Evolutionary conservation across 1,284 basidiomycete species (phyloP).

Genomic region (Trichosporon ovoides): DNA sequence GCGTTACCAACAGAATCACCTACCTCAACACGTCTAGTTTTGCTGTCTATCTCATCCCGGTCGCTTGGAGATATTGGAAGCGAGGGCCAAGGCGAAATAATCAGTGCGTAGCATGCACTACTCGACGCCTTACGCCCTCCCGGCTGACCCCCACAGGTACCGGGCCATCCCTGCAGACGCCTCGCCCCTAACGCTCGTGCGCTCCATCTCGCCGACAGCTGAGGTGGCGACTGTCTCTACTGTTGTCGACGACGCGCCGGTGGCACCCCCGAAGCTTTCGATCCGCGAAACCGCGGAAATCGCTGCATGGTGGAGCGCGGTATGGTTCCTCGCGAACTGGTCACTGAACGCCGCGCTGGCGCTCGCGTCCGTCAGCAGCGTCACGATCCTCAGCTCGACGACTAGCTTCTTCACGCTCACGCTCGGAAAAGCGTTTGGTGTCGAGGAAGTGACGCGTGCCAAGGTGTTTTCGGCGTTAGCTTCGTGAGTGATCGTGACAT

Average conservation of each 20-base stretch:
- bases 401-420: constrained; percentile 92
- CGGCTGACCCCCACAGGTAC: neutral
- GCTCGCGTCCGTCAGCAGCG: constrained; percentile 83
- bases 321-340: constrained; percentile 94
- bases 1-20: constrained; percentile 44
- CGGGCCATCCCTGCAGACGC: constrained; percentile 1
- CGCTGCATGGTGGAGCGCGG: constrained; percentile 69
- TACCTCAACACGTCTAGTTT: constrained; percentile 60
- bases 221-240: constrained; percentile 23
- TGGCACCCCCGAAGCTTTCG: constrained; percentile 52
- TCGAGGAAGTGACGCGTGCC: constrained; percentile 69
- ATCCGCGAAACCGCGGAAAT: constrained; percentile 66
- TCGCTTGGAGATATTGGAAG: constrained; percentile 19
- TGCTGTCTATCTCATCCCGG: constrained; percentile 78
- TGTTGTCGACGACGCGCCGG: constrained; percentile 3
- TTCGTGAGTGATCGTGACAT: constrained; percentile 55
- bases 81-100: neutral
- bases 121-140: neutral
- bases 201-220: constrained; percentile 17
- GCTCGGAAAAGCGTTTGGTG: constrained; percentile 72
- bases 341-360: constrained; percentile 71
- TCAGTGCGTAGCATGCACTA: neutral
- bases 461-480: constrained; percentile 76
- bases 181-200: constrained; percentile 14
- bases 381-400: constrained; percentile 80